A percentile compares a stretch with the other conserved stretches of the same genome.
Evolutionary conservation across 257 asterid species (phyloP).

Genomic region (Penstemon davidsonii): DNA sequence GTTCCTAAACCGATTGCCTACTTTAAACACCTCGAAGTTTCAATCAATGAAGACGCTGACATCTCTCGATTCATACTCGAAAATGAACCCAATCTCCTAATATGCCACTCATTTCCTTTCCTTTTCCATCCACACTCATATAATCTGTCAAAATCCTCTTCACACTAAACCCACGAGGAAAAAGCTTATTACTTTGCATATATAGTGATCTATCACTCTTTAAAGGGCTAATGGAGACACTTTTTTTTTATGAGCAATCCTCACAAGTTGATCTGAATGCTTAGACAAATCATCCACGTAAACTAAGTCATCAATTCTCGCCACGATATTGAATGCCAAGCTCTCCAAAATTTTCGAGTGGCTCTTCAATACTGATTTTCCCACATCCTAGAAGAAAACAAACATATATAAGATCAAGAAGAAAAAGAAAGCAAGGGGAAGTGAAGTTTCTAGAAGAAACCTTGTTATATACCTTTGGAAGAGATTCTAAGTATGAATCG

Average conservation of each 20-base stretch:
- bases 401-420: not conserved
- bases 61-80: slow-evolving; percentile 44
- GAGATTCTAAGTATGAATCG: slow-evolving; percentile 62
- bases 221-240: slow-evolving; percentile 42
- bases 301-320: slow-evolving; percentile 67
- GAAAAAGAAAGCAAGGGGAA: slow-evolving; percentile 2
- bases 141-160: slow-evolving; percentile 73
- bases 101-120: slow-evolving; percentile 35
- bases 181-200: slow-evolving; percentile 31
- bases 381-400: slow-evolving; percentile 59
- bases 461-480: slow-evolving; percentile 83
- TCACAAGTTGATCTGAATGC: slow-evolving; percentile 59
- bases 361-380: slow-evolving; percentile 76
- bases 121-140: slow-evolving; percentile 53
- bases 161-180: slow-evolving; percentile 54
- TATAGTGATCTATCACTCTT: slow-evolving; percentile 37
- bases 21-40: slow-evolving; percentile 38
- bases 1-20: slow-evolving; percentile 34
- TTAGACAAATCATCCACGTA: slow-evolving; percentile 73
- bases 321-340: slow-evolving; percentile 75
- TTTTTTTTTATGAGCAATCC: slow-evolving; percentile 39
- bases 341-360: slow-evolving; percentile 83
- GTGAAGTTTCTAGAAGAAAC: slow-evolving; percentile 26
- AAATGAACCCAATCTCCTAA: slow-evolving; percentile 41
- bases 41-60: slow-evolving; percentile 42